Evolutionary conservation across 2,329 filamentous ascomycete species (phyloP), one percentile per base, ranked within the genome.

Genomic region (Aspergillus pseudoterreus): DNA sequence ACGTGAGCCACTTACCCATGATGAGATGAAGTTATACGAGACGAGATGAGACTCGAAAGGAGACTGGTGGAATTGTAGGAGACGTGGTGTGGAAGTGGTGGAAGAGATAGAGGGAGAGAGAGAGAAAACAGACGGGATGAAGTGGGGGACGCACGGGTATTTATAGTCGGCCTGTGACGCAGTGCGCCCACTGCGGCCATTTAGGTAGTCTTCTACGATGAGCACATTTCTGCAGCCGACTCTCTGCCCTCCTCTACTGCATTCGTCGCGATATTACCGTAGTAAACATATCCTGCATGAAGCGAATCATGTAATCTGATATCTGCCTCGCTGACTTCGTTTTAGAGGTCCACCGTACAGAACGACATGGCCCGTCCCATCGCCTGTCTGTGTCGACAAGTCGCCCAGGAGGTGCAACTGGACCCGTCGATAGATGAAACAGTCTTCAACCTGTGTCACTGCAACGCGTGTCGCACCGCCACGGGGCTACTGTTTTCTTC

Each of bases 391-490:
- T 71, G 69, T 39, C 57, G 63, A 22, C 47, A 50, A 42, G 53
- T 62, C 39, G 56, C 54, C 17, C 59, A 63, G 42, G 53, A 59
- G 15, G 55, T 70, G 24, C 42, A 55, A 15, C 51, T 71, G 15
- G 58, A 61, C 27, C 47, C 53, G n/a, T 51, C 48, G 11, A 50
- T 43, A 43, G 57, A 63, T 39, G 57, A 54, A 24, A 54, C 54
- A 17, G 50, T 53, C 12, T 59, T 68, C n/a, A 56, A 67, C 45
- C 55, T 82, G 55, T 83, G 80, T 63, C 77, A 82, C 59, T 83
- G 81, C 69, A 64, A 65, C 52, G 70, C 64, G 22, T 83, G 79
- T 62, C 75, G 79, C 14, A 69, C 70, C 43, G 69, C 71, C 27
- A 76, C 75, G 15, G 80, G 80, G 17, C 66, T 75, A 10, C 66